Base-by-base conservation (phyloP, 1,139 yeast genomes). In the Martiniozyma asiatica region DNA sequence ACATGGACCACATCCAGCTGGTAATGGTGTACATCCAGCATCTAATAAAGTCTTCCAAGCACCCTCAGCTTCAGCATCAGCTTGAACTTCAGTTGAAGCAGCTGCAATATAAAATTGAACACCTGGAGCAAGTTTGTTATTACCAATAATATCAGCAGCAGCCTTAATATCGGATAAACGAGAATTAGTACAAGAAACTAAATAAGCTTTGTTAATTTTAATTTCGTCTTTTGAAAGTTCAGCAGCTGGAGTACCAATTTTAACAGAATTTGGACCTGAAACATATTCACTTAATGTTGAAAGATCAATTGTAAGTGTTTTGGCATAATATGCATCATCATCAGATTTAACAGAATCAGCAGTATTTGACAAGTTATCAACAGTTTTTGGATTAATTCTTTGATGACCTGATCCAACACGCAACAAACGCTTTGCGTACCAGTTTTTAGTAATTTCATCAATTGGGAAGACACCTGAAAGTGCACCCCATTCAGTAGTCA, bases 401-500 rank as follows among this genome's bases (percentile, higher is more conserved):
- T 95, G 84, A 55, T 89, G 98, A 26, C 47, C 45, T 30, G 81
- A 77, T 16, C 87, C 85, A 32, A 85, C 63, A 41, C 68, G 65
- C 19, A 58, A 41, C 33, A 84, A 51, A 48, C 96, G 66, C 30
- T 71, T 56, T 39, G 75, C 63, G 59, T 89, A 89, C 75, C 87
- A 89, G 34, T 76, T 62, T 26, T 85, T 56, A 44, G 85, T 63
- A 12, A 73, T 73, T 15, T 70, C 63, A 53, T 89, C 99, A 14
- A 89, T 85, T 5, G 99, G 97, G 71, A 89, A 89, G 37, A 89
- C 61, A 26, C 99, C 99, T 5, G 95, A 80, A 11, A 89, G 64
- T 1, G 99, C 98, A 46, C 99, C 99, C 99, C 99, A 89, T 58
- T 89, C 99, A 24, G 99, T 89, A 30, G 98, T 89, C 99, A 89